Evolutionary conservation across 179 eudicot species (phyloP).

Genomic region (Beta corolliflora): DNA sequence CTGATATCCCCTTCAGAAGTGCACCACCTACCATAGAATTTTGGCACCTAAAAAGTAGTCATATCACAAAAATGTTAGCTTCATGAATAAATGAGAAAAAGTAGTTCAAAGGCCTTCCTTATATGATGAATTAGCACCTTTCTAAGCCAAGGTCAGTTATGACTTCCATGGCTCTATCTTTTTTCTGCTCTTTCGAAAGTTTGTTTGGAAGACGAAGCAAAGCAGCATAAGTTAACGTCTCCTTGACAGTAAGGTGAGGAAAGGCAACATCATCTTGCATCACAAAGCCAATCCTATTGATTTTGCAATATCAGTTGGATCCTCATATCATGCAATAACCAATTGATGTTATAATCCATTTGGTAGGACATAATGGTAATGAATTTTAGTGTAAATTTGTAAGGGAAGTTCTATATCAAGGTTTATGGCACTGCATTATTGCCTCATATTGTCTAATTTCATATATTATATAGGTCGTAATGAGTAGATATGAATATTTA

Average conservation of each 20-base stretch:
- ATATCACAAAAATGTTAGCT: background rate
- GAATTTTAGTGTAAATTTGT: too few relatives aligned
- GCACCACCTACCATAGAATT: constrained; percentile 95
- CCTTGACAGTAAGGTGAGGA: constrained; percentile 93
- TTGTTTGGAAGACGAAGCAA: constrained; percentile 66
- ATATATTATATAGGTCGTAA: too few relatives aligned
- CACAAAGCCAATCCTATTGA: constrained; percentile 84
- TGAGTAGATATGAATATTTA: too few relatives aligned
- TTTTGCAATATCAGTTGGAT: background rate
- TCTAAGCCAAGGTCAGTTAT: constrained; percentile 80
- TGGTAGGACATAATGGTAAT: too few relatives aligned
- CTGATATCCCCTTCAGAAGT: constrained; percentile 86
- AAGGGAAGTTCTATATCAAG: too few relatives aligned
- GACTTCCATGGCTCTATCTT: constrained; percentile 69
- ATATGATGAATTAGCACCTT: constrained; percentile 43
- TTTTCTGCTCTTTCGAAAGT: constrained; percentile 62
- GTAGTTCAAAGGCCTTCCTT: background rate
- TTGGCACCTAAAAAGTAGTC: constrained; percentile 55
- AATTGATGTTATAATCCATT: too few relatives aligned
- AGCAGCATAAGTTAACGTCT: constrained; percentile 80
- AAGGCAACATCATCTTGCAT: constrained; percentile 88
- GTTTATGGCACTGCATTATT: too few relatives aligned
- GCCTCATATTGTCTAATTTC: too few relatives aligned
- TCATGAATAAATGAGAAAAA: background rate
- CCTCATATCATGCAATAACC: background rate